Base-by-base conservation (phyloP, 1,139 yeast genomes). In the Yamadazyma membranifaciens region DNA sequence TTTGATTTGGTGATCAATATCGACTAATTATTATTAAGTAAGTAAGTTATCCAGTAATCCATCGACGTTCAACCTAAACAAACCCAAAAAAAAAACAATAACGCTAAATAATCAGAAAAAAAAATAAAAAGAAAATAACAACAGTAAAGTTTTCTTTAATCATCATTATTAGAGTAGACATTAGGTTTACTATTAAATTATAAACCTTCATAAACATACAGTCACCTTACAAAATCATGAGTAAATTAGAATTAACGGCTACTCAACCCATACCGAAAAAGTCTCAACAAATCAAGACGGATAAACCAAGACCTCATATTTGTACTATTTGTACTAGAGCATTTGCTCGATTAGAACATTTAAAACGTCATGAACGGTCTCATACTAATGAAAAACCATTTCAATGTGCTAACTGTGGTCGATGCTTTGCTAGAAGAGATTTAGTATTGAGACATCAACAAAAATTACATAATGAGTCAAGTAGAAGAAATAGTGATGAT, bases 301-400 rank as follows among this genome's bases (percentile, higher is more conserved):
- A 89, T 14, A 88, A 88, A 59, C 98, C 98, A 6, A 71, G 98
- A 45, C 96, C 96, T 4, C 95, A 87, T 57, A 79, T 87, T 22
- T 92, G 98, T 60, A 72, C 83, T 5, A 87, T 87, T n/a, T 92
- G 98, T 62, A 88, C 97, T 0, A 74, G 98, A 47, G 96, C 96
- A 2, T 92, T 92, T 73, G 98, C 97, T 3, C 74, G 99, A 34
- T 73, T 88, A 43, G 98, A 92, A 63, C 99, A 92, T 62, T 75
- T 92, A 53, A 86, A 89, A 59, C 80, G 99, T 44, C 99, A 92
- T 57, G 95, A 91, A 57, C 71, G 98, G 35, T 84, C 95, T 2
- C 98, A 92, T 60, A 92, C 98, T 9, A 89, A 91, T 62, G 98
- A 92, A 62, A 92, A 91, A 60, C 98, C 98, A 1, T 92, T 87